Conservation (phyloP, 225 moss, liverwort and hornwort genomes). For the Rhytidiadelphus loreus region DNA sequence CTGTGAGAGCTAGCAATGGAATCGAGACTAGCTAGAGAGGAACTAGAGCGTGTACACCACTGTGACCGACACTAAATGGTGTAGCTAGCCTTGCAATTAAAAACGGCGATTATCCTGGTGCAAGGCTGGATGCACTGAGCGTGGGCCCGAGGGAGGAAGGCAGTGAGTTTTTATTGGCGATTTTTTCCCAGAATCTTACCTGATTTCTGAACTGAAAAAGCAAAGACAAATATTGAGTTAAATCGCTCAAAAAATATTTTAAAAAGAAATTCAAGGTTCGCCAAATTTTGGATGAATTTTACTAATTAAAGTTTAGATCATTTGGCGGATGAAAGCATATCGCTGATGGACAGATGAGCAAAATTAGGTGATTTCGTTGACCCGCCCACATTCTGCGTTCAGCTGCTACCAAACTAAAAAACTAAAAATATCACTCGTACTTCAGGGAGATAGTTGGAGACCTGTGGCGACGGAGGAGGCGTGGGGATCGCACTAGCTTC, state of each 20-base stretch:
- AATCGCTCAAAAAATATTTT: not conserved
- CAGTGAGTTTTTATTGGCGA: not conserved
- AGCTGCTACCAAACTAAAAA: not conserved
- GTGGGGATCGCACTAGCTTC: not conserved
- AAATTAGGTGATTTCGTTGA: not conserved
- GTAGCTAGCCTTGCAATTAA: not conserved
- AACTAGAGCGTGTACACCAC: not conserved
- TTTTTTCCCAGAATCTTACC: not conserved
- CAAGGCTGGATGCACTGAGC: not conserved
- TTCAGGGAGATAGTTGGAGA: not conserved
- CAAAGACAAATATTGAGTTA: not conserved
- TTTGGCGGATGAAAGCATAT: not conserved
- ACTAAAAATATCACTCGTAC: not conserved
- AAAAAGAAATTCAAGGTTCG: not conserved
- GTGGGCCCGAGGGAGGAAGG: not conserved
- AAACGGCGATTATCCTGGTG: not conserved
- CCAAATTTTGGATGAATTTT: not conserved
- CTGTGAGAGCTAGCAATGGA: not conserved
- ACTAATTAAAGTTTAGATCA: not conserved
- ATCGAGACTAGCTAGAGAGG: not conserved
- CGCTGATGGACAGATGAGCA: not conserved
- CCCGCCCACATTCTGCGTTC: too few relatives aligned
- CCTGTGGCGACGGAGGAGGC: slow-evolving; percentile 11
- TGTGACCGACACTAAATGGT: not conserved
- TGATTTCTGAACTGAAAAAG: not conserved